Conservation (phyloP, 768 basidiomycete genomes). For the Mycena filopes region DNA sequence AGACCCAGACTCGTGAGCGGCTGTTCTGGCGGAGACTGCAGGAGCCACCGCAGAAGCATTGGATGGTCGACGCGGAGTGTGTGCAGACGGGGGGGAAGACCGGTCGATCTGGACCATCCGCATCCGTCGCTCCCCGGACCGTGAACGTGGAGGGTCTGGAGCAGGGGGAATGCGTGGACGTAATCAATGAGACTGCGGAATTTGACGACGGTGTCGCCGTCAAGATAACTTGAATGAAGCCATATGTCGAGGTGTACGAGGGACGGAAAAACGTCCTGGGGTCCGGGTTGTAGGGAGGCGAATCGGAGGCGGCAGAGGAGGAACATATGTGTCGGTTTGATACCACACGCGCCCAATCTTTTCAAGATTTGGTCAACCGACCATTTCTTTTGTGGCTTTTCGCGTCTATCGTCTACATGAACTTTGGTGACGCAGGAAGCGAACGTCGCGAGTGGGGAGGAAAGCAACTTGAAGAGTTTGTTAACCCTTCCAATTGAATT, state of each 20-base stretch:
- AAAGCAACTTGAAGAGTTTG: neutral
- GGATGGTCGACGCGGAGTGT: neutral
- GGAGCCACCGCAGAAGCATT: neutral
- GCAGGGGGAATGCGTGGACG: neutral
- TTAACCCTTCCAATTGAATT: neutral
- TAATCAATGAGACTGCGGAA: neutral
- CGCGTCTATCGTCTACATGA: neutral
- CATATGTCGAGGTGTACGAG: conserved; percentile 27
- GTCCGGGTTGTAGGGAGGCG: neutral
- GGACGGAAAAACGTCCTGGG: neutral
- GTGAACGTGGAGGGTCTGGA: neutral
- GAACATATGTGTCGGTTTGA: neutral
- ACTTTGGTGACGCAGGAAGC: neutral
- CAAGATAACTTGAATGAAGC: too few relatives aligned
- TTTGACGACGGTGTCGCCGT: neutral
- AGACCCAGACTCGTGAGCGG: neutral
- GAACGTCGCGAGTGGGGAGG: neutral
- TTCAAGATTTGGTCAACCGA: neutral
- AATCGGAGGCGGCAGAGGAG: neutral
- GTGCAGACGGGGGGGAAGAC: neutral
- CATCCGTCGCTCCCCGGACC: neutral
- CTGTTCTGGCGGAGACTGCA: neutral
- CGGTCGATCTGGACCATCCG: neutral
- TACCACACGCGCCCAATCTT: neutral
- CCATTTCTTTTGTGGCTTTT: neutral